Conservation (phyloP, 306 rosid species). For the Prunus mume region DNA sequence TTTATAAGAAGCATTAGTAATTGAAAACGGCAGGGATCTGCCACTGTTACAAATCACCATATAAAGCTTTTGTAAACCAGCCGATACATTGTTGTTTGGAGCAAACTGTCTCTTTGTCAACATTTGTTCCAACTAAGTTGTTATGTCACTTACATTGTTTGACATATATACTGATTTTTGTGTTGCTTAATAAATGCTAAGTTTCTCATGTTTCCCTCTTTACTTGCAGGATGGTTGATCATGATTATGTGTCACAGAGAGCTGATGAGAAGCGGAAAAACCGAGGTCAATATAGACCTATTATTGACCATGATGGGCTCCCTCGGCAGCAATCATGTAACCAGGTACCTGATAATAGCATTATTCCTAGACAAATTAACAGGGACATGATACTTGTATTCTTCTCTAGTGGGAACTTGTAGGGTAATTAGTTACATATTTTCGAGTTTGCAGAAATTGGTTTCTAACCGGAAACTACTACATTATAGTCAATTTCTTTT, state of each 20-base stretch:
- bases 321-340: conserved; percentile 43
- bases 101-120: background rate
- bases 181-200: background rate
- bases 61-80: background rate
- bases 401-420: background rate
- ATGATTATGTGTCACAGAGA: conserved; percentile 51
- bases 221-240: conserved; percentile 54
- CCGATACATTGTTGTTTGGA: background rate
- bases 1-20: background rate
- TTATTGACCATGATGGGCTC: conserved; percentile 83
- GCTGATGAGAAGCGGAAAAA: conserved; percentile 67
- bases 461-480: background rate
- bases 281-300: conserved; percentile 59
- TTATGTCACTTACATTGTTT: background rate
- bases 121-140: background rate
- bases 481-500: background rate
- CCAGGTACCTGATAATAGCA: conserved; percentile 44
- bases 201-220: background rate
- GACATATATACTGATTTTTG: background rate
- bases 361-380: background rate
- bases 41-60: background rate
- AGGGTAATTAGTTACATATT: background rate
- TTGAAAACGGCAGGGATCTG: background rate
- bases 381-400: background rate
- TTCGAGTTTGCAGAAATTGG: background rate